Conservation (phyloP, 2,329 filamentous ascomycete species). For the Tolypocladium ovalisporum region DNA sequence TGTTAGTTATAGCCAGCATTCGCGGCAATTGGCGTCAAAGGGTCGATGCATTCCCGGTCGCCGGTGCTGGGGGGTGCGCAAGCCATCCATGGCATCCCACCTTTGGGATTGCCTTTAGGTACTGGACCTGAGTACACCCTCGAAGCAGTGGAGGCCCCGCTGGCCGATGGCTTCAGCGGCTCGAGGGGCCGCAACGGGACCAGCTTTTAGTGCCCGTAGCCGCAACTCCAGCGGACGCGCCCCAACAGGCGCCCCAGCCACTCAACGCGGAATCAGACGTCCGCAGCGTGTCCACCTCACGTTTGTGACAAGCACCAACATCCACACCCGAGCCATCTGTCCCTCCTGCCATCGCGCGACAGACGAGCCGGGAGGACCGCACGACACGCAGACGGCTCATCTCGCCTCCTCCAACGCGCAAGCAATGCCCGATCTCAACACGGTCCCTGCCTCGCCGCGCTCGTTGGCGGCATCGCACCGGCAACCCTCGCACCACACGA, state of each 20-base stretch:
- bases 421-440: conserved; percentile 46
- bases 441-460: conserved; percentile 39
- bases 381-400: not conserved
- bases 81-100: too few relatives aligned
- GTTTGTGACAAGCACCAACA: not conserved
- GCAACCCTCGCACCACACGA: conserved; percentile 33
- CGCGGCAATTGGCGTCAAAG: too few relatives aligned
- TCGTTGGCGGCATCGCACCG: conserved; percentile 30
- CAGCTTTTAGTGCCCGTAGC: not conserved
- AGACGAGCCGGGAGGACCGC: not conserved
- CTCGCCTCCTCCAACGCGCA: not conserved
- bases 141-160: too few relatives aligned
- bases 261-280: not conserved
- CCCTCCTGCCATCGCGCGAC: not conserved
- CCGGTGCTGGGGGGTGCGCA: too few relatives aligned
- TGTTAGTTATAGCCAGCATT: too few relatives aligned
- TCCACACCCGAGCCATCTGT: not conserved
- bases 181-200: not conserved
- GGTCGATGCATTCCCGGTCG: not conserved
- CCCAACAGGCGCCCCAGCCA: not conserved
- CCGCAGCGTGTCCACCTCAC: not conserved
- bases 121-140: too few relatives aligned
- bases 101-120: too few relatives aligned
- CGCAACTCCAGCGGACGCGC: not conserved
- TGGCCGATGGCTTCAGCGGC: not conserved